A percentile compares a stretch with the other conserved stretches of the same genome.
Evolutionary conservation across 2,329 filamentous ascomycete genomes (phyloP).

Genomic region (Sodiomyces alkalinus): DNA sequence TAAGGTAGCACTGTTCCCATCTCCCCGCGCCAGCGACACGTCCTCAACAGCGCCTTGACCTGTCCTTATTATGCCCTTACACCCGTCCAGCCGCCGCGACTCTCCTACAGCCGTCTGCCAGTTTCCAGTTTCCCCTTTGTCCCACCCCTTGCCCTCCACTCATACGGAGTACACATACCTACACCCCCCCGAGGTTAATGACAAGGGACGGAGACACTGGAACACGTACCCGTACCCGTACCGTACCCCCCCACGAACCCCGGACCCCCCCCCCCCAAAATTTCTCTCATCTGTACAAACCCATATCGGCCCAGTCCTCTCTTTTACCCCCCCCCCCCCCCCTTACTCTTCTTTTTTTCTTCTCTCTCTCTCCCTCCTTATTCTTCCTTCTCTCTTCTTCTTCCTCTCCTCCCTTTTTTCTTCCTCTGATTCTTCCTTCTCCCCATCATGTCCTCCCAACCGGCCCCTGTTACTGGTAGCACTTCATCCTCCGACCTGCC

Average conservation of each 20-base stretch:
- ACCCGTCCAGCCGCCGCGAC: no score
- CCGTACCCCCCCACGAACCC: slow-evolving; percentile 6
- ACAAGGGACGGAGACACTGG: no score
- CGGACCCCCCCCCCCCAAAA: slow-evolving; percentile 11
- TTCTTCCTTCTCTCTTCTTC: slow-evolving; percentile 14
- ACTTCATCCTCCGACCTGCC: slow-evolving; percentile 7
- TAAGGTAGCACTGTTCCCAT: no score
- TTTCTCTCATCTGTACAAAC: slow-evolving; percentile 8
- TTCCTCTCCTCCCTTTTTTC: slow-evolving; percentile 5
- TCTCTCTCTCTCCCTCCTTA: slow-evolving; percentile 9
- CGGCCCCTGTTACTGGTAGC: slow-evolving; percentile 5
- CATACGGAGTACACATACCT: no score
- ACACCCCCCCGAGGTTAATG: no score
- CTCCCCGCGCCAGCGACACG: no score
- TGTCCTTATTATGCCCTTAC: no score
- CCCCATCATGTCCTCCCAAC: slow-evolving; percentile 19
- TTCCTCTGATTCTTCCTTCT: slow-evolving; percentile 1
- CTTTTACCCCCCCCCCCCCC: slow-evolving; percentile 7
- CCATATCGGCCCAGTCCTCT: slow-evolving; percentile 10
- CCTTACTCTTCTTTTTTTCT: slow-evolving; percentile 11
- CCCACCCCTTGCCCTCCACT: no score
- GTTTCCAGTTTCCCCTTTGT: no score
- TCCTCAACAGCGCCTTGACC: no score
- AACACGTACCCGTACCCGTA: no score
- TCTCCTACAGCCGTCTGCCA: no score